Evolutionary conservation across 805 yeast genomes (phyloP), one percentile per base, ranked within the genome.

Genomic region (Candida corydali): DNA sequence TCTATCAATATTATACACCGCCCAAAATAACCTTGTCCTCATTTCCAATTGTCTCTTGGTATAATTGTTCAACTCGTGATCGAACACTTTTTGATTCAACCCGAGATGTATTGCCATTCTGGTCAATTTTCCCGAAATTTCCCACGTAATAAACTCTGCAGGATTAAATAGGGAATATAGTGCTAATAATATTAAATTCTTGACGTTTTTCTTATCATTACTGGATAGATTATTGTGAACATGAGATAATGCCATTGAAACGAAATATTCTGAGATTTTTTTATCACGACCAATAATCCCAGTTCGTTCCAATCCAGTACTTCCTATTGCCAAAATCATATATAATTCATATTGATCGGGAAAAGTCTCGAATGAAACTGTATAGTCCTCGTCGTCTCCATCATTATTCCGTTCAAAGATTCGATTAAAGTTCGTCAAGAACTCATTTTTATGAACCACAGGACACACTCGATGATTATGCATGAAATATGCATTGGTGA

Each of bases 311-410:
- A 76, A 51, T 2, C 76, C 66, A 8, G 77, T 69, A 37, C 77
- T 73, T 1, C 81, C 80, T 28, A 74, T 70, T 4, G 78, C 76
- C 55, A 74, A 60, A 2, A 74, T 65, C 74, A 76, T 69, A 48
- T 65, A 69, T 8, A 75, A 44, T 51, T 76, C 74, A 43, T 73
- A 75, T 17, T 56, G 51, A 15, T 54, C 51, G 23, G 63, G 57
- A 16, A 48, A 32, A 1, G 39, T 32, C 18, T 55, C 50, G 20
- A 55, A 43, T 3, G 28, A 20, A 8, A 39, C 44, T n/a, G n/a
- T n/a, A n/a, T n/a, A n/a, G 2, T 36, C 22, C 3, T 30, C 33
- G 3, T 18, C 27, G n/a, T n/a, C n/a, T n/a, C n/a, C n/a, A n/a
- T n/a, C n/a, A n/a, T n/a, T n/a, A n/a, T n/a, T n/a, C n/a, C n/a